phyloP scores from a whole-genome alignment of 176 grass and related monocot species.

The Carex pumila region DNA sequence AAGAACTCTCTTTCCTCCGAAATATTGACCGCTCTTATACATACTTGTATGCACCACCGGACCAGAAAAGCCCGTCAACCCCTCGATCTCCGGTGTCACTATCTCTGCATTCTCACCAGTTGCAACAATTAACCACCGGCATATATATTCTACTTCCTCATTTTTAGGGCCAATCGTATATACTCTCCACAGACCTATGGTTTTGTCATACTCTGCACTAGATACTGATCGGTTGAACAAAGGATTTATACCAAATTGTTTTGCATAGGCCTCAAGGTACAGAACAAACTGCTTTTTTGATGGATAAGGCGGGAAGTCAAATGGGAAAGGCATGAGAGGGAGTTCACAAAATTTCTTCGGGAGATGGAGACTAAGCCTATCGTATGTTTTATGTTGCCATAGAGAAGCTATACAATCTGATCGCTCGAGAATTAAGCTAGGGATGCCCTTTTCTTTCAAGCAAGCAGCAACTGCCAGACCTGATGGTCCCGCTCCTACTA shows the following conservation, averaged over 20 bases:
- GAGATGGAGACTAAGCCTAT: slow-evolving; percentile 92
- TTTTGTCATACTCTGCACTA: slow-evolving; percentile 48
- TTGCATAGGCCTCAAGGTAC: slow-evolving; percentile 75
- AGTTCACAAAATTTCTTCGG: slow-evolving; percentile 96
- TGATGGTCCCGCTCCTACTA: slow-evolving; percentile 93
- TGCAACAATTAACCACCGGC: slow-evolving; percentile 78
- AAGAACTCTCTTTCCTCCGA: slow-evolving; percentile 57
- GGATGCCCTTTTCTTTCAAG: slow-evolving; percentile 60
- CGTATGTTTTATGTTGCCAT: slow-evolving; percentile 85
- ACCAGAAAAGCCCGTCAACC: slow-evolving; percentile 48
- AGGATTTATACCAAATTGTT: slow-evolving; percentile 54
- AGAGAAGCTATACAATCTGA: slow-evolving; percentile 81
- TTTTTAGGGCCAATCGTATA: slow-evolving; percentile 18
- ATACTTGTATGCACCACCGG: slow-evolving; percentile 63
- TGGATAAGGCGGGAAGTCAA: slow-evolving; percentile 61
- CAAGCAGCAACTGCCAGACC: slow-evolving; percentile 87
- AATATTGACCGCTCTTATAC: slow-evolving; percentile 59
- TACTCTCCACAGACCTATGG: slow-evolving; percentile 47
- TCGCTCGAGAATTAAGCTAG: slow-evolving; percentile 74
- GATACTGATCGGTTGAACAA: slow-evolving; percentile 57
- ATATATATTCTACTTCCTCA: slow-evolving; percentile 39
- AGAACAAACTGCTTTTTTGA: slow-evolving; percentile 78
- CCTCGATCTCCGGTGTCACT: slow-evolving; percentile 59
- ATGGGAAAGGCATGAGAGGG: slow-evolving; percentile 79
- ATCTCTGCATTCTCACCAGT: slow-evolving; percentile 92